Evolutionary conservation across 495 filamentous ascomycete genomes (phyloP), one percentile per base, ranked within the genome.

Genomic region (Articulospora tetracladia): DNA sequence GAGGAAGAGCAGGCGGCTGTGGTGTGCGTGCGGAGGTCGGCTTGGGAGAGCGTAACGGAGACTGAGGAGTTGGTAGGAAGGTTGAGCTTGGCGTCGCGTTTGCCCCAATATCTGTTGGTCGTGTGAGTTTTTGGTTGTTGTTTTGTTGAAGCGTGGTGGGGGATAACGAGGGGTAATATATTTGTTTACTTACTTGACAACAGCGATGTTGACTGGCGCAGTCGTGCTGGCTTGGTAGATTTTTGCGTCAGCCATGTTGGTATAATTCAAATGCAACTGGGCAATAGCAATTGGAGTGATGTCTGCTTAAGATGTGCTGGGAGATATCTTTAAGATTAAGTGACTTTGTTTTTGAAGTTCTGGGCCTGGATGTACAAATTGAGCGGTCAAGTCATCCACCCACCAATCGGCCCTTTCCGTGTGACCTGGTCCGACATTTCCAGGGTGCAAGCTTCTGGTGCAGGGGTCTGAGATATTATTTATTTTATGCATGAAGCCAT

Each of bases 151-250:
- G 26, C 19, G 58, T 22, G 34, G 30, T 53, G 46, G 53, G 64
- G 63, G 46, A 58, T 6, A 56, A 39, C n/a, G 53, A 61, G 57
- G 53, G 44, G 41, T 53, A 68, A 24, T 8, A 24, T 17, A 32
- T 30, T 23, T 13, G 48, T 34, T 15, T 1, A n/a, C 79, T 57
- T 79, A 94, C 91, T 99, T 99, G 73, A 99, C 93, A 34, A 99
- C 94, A 57, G 94, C 94, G 69, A 99, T 99, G 79, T 99, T 99
- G 66, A 99, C 94, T 17, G 94, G 94, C 24, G 94, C 94, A 32
- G 92, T 97, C 48, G 93, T 97, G 76, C 89, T 96, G 53, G 95
- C 92, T 68, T 90, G 86, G 79, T 93, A 92, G 68, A 98, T 73
- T 55, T 73, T 77, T 23, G 69, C 70, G 41, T 79, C 75, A 24